phyloP scores from a whole-genome alignment of 192 early-diverging fungal genomes.

The Coemansia sp. region DNA sequence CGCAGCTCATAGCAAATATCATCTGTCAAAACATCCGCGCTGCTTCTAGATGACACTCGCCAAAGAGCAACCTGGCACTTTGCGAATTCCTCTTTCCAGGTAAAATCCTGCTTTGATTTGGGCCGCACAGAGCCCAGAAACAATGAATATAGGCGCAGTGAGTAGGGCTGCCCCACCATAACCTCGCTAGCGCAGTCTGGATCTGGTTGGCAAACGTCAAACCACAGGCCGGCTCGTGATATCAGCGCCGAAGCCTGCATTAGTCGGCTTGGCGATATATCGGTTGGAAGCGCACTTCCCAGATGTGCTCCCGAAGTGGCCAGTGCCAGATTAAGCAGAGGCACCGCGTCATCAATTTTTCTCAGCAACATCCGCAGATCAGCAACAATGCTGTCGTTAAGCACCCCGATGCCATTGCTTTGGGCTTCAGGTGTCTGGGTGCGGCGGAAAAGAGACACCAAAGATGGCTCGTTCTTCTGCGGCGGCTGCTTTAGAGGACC shows the following conservation, averaged over 20 bases:
- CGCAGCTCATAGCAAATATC: conserved; percentile 57
- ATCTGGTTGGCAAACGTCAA: conserved; percentile 1
- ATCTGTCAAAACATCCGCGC: neutral
- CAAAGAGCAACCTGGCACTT: conserved; percentile 51
- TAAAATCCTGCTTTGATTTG: conserved; percentile 59
- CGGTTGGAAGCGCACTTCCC: conserved; percentile 41
- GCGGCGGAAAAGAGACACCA: too few relatives aligned
- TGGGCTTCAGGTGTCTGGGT: neutral
- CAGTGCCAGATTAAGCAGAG: conserved; percentile 56
- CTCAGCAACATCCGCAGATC: conserved; percentile 31
- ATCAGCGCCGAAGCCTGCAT: conserved; percentile 58
- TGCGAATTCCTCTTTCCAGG: conserved; percentile 80
- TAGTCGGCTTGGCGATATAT: conserved; percentile 57
- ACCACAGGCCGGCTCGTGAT: conserved; percentile 12
- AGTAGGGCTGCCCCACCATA: conserved; percentile 49
- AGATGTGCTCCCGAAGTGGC: conserved; percentile 54
- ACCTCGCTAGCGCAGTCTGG: neutral
- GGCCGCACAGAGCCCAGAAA: conserved; percentile 65
- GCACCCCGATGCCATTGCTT: neutral
- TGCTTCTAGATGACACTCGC: conserved; percentile 10
- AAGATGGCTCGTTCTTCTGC: too few relatives aligned
- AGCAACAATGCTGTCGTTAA: conserved; percentile 7
- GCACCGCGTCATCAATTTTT: conserved; percentile 54
- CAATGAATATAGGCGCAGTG: conserved; percentile 62
- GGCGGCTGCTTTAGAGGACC: neutral